phyloP scores from a whole-genome alignment of 2,329 filamentous ascomycete genomes.

The Penicillium sp. region DNA sequence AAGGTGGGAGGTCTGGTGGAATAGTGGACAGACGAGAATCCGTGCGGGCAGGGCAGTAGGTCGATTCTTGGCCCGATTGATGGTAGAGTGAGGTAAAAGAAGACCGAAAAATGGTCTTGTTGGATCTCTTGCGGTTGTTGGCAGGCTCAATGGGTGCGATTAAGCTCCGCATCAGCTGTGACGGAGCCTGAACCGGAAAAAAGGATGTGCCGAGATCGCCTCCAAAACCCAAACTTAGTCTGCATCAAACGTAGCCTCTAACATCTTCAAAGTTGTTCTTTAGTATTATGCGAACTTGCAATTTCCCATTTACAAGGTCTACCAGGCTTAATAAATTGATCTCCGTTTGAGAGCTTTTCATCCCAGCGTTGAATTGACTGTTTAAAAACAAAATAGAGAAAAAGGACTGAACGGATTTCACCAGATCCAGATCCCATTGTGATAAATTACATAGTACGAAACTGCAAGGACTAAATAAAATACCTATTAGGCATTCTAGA shows the following conservation, averaged over 20 bases:
- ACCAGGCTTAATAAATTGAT: too few relatives aligned
- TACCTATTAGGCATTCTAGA: conserved; percentile 13
- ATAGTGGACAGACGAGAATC: conserved; percentile 7
- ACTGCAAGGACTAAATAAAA: neutral
- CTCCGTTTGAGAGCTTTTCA: too few relatives aligned
- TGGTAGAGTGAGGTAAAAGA: neutral
- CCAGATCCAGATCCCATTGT: conserved; percentile 10
- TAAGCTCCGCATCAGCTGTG: conserved; percentile 28
- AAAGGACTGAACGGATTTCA: neutral
- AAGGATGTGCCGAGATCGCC: conserved; percentile 27
- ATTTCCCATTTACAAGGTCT: too few relatives aligned
- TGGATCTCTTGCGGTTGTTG: conserved; percentile 15
- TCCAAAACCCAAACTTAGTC: too few relatives aligned
- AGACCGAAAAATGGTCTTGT: conserved; percentile 5
- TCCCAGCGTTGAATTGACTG: neutral
- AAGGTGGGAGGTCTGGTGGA: conserved; percentile 26
- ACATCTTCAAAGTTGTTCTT: too few relatives aligned
- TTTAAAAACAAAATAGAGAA: conserved; percentile 1
- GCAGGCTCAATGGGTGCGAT: conserved; percentile 14
- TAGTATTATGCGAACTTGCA: too few relatives aligned
- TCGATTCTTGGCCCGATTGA: neutral
- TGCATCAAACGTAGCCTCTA: too few relatives aligned
- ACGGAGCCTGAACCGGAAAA: conserved; percentile 28
- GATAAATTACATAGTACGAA: conserved; percentile 15
- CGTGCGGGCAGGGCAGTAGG: conserved; percentile 9